These are phyloP conservation scores for Rhizoclosmatium sp. DNA, from an alignment of 192 early-diverging fungal species.

Conservation along the genomic window DNA sequence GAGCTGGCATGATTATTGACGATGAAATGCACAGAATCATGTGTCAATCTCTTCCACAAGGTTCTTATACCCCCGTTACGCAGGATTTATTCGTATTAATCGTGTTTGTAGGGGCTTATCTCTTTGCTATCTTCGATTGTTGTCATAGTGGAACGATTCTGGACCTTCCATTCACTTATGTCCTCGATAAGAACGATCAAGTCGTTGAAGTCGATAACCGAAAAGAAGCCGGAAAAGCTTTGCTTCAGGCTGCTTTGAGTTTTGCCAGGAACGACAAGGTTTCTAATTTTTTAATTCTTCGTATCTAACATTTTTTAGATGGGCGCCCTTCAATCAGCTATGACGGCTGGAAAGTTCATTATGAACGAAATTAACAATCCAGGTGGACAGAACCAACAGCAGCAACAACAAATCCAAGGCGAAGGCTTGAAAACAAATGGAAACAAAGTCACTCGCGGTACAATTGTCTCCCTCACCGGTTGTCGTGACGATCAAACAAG, in stretches of 20 bases:
- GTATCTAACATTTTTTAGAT: slow-evolving; percentile 25
- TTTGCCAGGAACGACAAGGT: slow-evolving; percentile 33
- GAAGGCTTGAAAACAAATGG: slow-evolving; percentile 14
- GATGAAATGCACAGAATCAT: slow-evolving; percentile 70
- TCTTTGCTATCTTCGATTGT: slow-evolving; percentile 76
- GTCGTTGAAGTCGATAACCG: slow-evolving; percentile 30
- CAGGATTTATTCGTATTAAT: neutral
- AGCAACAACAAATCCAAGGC: slow-evolving; percentile 29
- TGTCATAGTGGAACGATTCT: slow-evolving; percentile 60
- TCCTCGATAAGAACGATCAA: slow-evolving; percentile 49
- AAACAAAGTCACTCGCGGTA: slow-evolving; percentile 24
- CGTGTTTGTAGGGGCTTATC: slow-evolving; percentile 58
- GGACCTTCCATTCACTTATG: slow-evolving; percentile 57
- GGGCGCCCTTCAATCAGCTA: slow-evolving; percentile 11
- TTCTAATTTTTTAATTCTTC: neutral
- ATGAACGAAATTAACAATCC: slow-evolving; percentile 35
- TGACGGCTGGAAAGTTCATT: slow-evolving; percentile 9
- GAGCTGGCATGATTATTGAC: slow-evolving; percentile 72
- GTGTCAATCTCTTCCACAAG: slow-evolving; percentile 64
- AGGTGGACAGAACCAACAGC: slow-evolving; percentile 18
- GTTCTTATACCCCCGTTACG: neutral
- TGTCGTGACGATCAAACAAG: slow-evolving; percentile 46
- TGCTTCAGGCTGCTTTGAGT: slow-evolving; percentile 37
- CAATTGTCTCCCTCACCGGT: neutral
- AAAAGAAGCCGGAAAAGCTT: neutral